Evolutionary conservation across 2,329 filamentous ascomycete species (phyloP).

Genomic region (Aspergillus candidus): DNA sequence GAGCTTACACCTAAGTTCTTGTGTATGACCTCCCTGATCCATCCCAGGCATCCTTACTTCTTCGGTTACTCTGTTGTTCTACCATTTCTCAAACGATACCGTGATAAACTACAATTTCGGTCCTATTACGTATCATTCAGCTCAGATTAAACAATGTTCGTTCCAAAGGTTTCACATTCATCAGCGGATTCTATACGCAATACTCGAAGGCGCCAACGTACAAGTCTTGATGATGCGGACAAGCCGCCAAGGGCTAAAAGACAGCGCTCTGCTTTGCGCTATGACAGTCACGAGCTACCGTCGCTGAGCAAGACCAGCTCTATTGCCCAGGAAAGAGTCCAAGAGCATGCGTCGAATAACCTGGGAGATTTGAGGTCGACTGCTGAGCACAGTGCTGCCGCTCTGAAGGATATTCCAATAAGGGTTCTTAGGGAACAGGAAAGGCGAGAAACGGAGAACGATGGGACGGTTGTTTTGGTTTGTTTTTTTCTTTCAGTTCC

Average conservation of each 20-base stretch:
- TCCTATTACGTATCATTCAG: too few species aligned
- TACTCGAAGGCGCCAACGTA: slow-evolving; percentile 35
- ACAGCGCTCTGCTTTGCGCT: slow-evolving; percentile 39
- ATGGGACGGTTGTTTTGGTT: slow-evolving; percentile 35
- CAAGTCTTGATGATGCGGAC: slow-evolving; percentile 40
- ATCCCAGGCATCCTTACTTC: too few species aligned
- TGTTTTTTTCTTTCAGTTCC: slow-evolving; percentile 7
- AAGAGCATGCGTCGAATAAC: slow-evolving; percentile 6
- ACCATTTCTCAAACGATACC: too few species aligned
- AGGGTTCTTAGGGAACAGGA: slow-evolving; percentile 35
- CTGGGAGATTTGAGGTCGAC: slow-evolving; percentile 6
- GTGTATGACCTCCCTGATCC: too few species aligned
- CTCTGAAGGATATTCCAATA: slow-evolving; percentile 30
- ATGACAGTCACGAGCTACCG: slow-evolving; percentile 28
- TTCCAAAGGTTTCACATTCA: slow-evolving; percentile 27
- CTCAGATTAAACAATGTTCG: slow-evolving; percentile 29
- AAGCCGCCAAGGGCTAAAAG: slow-evolving; percentile 43
- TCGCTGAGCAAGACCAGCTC: slow-evolving; percentile 10
- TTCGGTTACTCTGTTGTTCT: too few species aligned
- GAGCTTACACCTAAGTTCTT: too few species aligned
- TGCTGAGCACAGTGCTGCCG: slow-evolving; percentile 11
- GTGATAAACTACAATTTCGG: too few species aligned
- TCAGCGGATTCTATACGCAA: slow-evolving; percentile 26
- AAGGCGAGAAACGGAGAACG: slow-evolving; percentile 23
- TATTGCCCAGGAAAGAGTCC: too few species aligned